Evolutionary conservation across 805 yeast genomes (phyloP), one percentile per base, ranked within the genome.

Genomic region (Pichia insulana): DNA sequence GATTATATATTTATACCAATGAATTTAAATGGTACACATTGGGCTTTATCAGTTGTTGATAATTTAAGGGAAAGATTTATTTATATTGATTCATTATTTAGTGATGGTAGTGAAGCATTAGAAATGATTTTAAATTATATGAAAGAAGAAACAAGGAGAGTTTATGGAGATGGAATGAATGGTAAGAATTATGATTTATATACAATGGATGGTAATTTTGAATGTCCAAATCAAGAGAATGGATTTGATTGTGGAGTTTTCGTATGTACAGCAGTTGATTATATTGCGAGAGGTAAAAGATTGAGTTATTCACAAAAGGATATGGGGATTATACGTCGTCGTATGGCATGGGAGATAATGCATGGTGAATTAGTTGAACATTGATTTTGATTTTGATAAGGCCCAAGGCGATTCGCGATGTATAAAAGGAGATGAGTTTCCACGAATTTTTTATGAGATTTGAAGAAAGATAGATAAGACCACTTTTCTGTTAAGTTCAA

Each of bases 241-340:
- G 97, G 97, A 0, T 85, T 59, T 51, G 98, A 92, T 61, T 92
- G 98, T 66, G 98, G 98, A 7, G 95, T 90, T 2, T 92, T 89
- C 56, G 74, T 94, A 2, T 83, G 97, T 59, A 76, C 88, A 42
- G 81, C 79, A 37, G 85, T 84, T 1, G 73, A 77, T 37, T 79
- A 71, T 36, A 52, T 86, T 34, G 63, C 89, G 0, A 63, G 74
- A 30, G 73, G 68, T 5, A 58, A 59, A 20, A 69, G 69, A 0
- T 61, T 85, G 32, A 55, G 61, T 3, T 90, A 78, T 52, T 57
- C 74, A 7, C 89, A 83, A 51, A 61, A 65, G 7, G 95, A 87
- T 55, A 88, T 90, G 78, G 67, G 67, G 6, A 57, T 59, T 2
- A 66, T 90, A 43, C 68, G 98, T 48, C 64, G 78, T 36, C 64